A percentile compares a stretch with the other conserved stretches of the same genome.
phyloP scores from a whole-genome alignment of 108 stramenopile species.

The Pseudonitzschia pungens region DNA sequence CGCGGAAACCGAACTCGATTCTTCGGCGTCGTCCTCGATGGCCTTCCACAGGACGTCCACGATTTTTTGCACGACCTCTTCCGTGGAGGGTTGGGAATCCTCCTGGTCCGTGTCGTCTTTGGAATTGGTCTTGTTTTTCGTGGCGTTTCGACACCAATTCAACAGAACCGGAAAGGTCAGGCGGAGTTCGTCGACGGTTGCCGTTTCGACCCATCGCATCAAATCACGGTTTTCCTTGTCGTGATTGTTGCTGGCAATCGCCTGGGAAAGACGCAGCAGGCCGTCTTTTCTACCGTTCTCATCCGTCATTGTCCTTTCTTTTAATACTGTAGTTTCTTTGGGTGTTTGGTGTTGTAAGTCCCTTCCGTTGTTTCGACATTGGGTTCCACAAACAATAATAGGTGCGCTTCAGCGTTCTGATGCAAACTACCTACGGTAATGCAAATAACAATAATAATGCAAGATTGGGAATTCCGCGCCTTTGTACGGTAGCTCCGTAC shows the following conservation, averaged over 20 bases:
- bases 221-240: constrained; percentile 3
- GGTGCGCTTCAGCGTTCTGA: no score
- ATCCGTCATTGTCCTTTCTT: neutral
- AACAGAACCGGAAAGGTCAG: neutral
- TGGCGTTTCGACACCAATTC: constrained; percentile 1
- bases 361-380: no score
- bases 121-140: neutral
- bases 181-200: neutral
- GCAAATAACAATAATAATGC: no score
- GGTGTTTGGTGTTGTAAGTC: neutral
- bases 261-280: neutral
- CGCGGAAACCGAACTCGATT: neutral
- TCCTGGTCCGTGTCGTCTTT: neutral
- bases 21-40: neutral
- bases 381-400: no score
- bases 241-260: constrained; percentile 1
- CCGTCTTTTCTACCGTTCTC: constrained; percentile 4
- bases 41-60: neutral
- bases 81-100: neutral
- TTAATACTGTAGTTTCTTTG: neutral
- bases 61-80: constrained; percentile 5
- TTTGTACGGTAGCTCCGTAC: no score
- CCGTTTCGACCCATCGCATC: neutral
- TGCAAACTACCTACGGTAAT: no score
- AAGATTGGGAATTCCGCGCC: no score